Conservation (phyloP, 2,329 filamentous ascomycete genomes). For the Zymoseptoria ardabiliae region DNA sequence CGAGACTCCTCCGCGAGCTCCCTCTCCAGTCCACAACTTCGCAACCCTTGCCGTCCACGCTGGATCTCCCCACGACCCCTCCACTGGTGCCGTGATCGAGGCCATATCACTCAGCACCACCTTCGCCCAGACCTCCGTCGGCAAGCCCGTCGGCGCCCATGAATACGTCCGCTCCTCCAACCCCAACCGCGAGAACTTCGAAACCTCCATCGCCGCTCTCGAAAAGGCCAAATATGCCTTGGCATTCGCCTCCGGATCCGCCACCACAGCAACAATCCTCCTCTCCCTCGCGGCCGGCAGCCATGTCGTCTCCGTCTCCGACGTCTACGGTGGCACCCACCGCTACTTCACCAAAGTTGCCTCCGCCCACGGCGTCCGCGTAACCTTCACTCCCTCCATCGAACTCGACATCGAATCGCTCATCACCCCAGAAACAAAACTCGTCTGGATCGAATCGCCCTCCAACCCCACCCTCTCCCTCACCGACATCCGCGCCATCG, state of each 20-base stretch:
- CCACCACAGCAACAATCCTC: conserved; percentile 85
- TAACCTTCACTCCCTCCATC: conserved; percentile 90
- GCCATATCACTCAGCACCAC: conserved; percentile 94
- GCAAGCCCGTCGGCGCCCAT: conserved; percentile 77
- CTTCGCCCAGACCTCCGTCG: conserved; percentile 84
- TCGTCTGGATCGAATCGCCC: conserved; percentile 95
- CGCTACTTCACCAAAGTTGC: conserved; percentile 98
- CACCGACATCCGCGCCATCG: conserved; percentile 85
- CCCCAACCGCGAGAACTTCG: conserved; percentile 92
- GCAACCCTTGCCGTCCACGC: conserved; percentile 93
- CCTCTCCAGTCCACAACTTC: conserved; percentile 71
- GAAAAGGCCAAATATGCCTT: conserved; percentile 90
- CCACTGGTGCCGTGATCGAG: conserved; percentile 92
- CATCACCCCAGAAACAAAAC: conserved; percentile 80
- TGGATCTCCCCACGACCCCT: conserved; percentile 80
- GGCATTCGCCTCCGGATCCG: conserved; percentile 89
- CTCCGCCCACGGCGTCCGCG: conserved; percentile 83
- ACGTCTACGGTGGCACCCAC: conserved; percentile 97
- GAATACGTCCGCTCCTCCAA: conserved; percentile 94
- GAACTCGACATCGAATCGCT: conserved; percentile 78
- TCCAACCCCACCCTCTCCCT: conserved; percentile 90
- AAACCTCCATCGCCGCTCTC: conserved; percentile 80
- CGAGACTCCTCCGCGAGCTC: conserved; percentile 65
- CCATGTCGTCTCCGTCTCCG: conserved; percentile 92
- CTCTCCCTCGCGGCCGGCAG: conserved; percentile 86